Conservation (phyloP, 345 rosid species). For the Camelina neglecta region DNA sequence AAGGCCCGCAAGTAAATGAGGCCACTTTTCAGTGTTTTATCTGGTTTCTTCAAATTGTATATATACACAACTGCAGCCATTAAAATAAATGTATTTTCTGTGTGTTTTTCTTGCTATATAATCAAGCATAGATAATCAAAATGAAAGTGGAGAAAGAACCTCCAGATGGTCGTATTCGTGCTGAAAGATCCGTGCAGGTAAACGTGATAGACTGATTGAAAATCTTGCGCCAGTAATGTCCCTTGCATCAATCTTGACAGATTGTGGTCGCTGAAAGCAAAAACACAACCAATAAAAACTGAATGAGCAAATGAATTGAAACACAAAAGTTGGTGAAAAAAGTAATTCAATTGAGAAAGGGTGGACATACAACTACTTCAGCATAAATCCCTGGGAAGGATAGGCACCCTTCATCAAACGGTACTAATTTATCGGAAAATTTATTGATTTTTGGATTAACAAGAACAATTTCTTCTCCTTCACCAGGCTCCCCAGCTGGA, state of each 20-base stretch:
- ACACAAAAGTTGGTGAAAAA: background rate
- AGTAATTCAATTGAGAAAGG: background rate
- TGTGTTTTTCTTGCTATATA: slow-evolving; percentile 6
- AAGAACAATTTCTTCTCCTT: slow-evolving; percentile 90
- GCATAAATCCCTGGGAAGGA: slow-evolving; percentile 93
- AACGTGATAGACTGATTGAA: slow-evolving; percentile 69
- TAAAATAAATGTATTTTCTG: background rate
- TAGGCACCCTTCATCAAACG: slow-evolving; percentile 82
- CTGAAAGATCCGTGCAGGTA: slow-evolving; percentile 90
- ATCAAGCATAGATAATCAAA: slow-evolving; percentile 30
- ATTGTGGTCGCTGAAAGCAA: slow-evolving; percentile 80
- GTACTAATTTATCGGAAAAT: slow-evolving; percentile 67
- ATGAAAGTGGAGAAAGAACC: slow-evolving; percentile 50
- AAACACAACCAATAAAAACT: slow-evolving; percentile 3
- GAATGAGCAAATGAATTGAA: background rate
- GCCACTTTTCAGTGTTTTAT: background rate
- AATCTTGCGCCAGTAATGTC: slow-evolving; percentile 76
- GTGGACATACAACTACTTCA: slow-evolving; percentile 66
- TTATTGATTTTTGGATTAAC: slow-evolving; percentile 79
- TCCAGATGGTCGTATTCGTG: slow-evolving; percentile 94
- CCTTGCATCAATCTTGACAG: slow-evolving; percentile 86
- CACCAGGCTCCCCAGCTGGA: slow-evolving; percentile 71
- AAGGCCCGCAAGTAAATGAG: background rate
- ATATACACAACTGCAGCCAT: slow-evolving; percentile 20
- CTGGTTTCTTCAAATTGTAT: slow-evolving; percentile 1